Conservation (phyloP, 1,284 basidiomycete genomes). For the Ustanciosporium gigantosporum region DNA sequence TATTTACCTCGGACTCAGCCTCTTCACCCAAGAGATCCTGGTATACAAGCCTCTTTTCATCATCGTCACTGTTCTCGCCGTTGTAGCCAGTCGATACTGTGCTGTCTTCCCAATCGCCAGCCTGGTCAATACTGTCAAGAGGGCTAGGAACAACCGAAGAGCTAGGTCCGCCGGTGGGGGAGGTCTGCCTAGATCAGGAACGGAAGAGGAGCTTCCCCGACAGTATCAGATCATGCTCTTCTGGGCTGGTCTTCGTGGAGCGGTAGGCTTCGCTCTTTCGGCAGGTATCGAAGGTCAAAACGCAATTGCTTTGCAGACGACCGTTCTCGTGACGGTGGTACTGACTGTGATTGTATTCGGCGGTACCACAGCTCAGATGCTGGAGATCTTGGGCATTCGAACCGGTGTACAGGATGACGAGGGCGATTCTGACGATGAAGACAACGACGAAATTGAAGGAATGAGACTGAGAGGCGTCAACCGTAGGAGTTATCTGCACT, state of each 20-base stretch:
- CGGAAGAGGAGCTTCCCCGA: conserved; percentile 48
- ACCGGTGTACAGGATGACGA: conserved; percentile 85
- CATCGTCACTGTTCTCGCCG: conserved; percentile 68
- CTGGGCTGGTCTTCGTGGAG: conserved; percentile 95
- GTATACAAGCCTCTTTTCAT: conserved; percentile 97
- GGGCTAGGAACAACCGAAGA: conserved; percentile 73
- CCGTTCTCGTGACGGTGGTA: conserved; percentile 93
- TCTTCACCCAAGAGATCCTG: conserved; percentile 86
- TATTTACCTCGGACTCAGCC: conserved; percentile 93
- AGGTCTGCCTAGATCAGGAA: conserved; percentile 18
- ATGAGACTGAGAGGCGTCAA: conserved; percentile 27
- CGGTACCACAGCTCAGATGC: conserved; percentile 93
- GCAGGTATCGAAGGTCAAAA: conserved; percentile 91
- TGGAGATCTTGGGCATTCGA: conserved; percentile 92
- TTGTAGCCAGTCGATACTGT: conserved; percentile 90
- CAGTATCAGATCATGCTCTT: conserved; percentile 71
- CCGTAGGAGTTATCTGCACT: conserved; percentile 16
- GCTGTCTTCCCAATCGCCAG: conserved; percentile 97
- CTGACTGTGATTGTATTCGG: conserved; percentile 93
- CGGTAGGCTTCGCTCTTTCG: conserved; percentile 93
- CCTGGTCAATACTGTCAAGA: conserved; percentile 85
- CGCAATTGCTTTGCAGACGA: conserved; percentile 85
- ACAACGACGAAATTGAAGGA: conserved; percentile 25
- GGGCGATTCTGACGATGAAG: conserved; percentile 64
- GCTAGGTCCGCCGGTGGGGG: conserved; percentile 30